Evolutionary conservation across 169 alveolate species (phyloP).

Genomic region (Eimeria tenella): DNA sequence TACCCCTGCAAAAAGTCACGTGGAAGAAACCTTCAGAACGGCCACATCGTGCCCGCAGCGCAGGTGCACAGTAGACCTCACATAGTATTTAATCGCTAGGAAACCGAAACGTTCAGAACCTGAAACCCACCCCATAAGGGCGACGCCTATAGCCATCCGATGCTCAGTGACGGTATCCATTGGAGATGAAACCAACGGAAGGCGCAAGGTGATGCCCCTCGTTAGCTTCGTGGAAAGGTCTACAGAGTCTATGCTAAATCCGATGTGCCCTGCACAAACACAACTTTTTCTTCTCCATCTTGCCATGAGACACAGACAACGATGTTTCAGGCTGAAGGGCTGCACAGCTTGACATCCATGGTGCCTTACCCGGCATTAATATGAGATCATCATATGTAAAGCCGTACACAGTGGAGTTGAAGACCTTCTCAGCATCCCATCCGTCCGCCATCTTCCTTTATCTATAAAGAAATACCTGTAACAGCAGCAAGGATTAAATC

Average conservation of each 20-base stretch:
- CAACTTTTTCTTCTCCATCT: neutral
- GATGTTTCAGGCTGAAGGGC: neutral
- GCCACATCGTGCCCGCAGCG: neutral
- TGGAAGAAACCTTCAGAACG: neutral
- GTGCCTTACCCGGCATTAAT: constrained; percentile 90
- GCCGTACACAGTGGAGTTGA: constrained; percentile 78
- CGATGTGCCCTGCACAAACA: constrained; percentile 85
- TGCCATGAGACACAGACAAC: no score
- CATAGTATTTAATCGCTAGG: neutral
- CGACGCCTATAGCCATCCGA: constrained; percentile 95
- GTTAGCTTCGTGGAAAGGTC: constrained; percentile 87
- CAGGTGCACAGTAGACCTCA: neutral
- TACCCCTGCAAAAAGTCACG: constrained; percentile 85
- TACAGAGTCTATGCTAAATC: constrained; percentile 88
- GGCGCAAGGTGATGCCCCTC: constrained; percentile 86
- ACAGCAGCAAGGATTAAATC: neutral
- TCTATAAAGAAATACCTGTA: neutral
- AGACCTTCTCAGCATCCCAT: constrained; percentile 80
- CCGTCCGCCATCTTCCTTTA: constrained; percentile 81
- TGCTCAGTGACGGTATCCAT: constrained; percentile 97
- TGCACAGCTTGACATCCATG: neutral
- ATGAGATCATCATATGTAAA: constrained; percentile 94
- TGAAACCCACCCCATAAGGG: constrained; percentile 87
- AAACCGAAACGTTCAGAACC: neutral
- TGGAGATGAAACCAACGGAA: constrained; percentile 94